Evolutionary conservation across 805 yeast species (phyloP).

Genomic region (Yarrowia hollandica): DNA sequence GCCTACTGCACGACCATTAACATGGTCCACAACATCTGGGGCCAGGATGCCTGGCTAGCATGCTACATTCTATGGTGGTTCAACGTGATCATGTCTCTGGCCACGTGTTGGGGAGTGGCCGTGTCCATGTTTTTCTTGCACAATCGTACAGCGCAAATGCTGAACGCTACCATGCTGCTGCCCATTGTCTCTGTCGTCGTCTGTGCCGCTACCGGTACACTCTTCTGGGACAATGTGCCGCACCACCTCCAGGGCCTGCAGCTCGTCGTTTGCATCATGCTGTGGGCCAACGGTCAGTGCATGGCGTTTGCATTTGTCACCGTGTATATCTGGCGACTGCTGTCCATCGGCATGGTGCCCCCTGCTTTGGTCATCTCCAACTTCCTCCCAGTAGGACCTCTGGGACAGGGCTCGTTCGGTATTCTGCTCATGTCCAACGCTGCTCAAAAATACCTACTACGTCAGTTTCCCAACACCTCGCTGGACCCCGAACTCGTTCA

Average conservation of each 20-base stretch:
- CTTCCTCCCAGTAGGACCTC: conserved; percentile 77
- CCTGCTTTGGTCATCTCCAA: conserved; percentile 54
- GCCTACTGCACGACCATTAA: conserved; percentile 68
- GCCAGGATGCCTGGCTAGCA: conserved; percentile 47
- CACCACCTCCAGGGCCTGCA: conserved; percentile 52
- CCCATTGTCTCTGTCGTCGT: conserved; percentile 84
- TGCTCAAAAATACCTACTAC: conserved; percentile 35
- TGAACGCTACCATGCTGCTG: conserved; percentile 61
- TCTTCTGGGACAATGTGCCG: conserved; percentile 51
- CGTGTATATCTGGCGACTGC: conserved; percentile 60
- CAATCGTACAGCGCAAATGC: conserved; percentile 40
- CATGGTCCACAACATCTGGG: conserved; percentile 51
- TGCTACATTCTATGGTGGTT: conserved; percentile 77
- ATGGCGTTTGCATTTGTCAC: conserved; percentile 58
- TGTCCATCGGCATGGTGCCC: conserved; percentile 60
- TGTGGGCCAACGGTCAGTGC: conserved; percentile 70
- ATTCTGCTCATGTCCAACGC: conserved; percentile 57
- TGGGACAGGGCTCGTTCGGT: conserved; percentile 83
- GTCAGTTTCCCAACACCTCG: conserved; percentile 36
- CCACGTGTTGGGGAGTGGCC: conserved; percentile 63
- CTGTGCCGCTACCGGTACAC: conserved; percentile 66
- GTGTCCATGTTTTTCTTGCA: conserved; percentile 50
- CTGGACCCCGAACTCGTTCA: conserved; percentile 39
- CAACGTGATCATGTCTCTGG: conserved; percentile 53
- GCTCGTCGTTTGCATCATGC: conserved; percentile 53